phyloP scores from a whole-genome alignment of 2,329 filamentous ascomycete species.

The Stagonosporopsis rhizophila region DNA sequence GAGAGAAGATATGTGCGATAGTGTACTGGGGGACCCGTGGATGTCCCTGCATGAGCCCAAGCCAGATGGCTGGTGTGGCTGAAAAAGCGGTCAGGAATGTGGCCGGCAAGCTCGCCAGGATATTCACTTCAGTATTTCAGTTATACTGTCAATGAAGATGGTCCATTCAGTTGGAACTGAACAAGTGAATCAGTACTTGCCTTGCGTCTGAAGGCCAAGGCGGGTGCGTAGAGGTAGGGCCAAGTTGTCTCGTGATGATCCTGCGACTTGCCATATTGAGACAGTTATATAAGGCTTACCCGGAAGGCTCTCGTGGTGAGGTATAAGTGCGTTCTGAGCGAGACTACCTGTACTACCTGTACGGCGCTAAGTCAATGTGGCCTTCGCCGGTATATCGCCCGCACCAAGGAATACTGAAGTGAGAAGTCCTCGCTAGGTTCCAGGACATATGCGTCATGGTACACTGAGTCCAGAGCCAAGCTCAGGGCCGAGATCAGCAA shows the following conservation, averaged over 20 bases:
- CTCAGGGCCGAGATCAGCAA: not conserved
- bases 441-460: not conserved
- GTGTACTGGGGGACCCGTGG: not conserved
- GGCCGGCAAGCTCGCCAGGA: not conserved
- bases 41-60: not conserved
- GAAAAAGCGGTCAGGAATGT: slow-evolving; percentile 6
- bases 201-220: not conserved
- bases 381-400: not conserved
- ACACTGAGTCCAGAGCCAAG: not conserved
- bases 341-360: not conserved
- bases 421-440: not conserved
- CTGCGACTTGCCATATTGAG: not conserved
- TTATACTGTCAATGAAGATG: not conserved
- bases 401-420: not conserved
- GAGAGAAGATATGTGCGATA: not conserved
- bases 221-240: not conserved
- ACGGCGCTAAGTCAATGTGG: not conserved
- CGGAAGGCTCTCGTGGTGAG: not conserved
- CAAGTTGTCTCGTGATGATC: not conserved
- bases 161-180: not conserved
- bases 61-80: not conserved
- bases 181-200: not conserved
- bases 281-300: not conserved
- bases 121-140: too few species aligned
- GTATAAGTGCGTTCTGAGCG: not conserved